phyloP scores from a whole-genome alignment of 2,329 filamentous ascomycete species.

The Diaporthe australafricana region DNA sequence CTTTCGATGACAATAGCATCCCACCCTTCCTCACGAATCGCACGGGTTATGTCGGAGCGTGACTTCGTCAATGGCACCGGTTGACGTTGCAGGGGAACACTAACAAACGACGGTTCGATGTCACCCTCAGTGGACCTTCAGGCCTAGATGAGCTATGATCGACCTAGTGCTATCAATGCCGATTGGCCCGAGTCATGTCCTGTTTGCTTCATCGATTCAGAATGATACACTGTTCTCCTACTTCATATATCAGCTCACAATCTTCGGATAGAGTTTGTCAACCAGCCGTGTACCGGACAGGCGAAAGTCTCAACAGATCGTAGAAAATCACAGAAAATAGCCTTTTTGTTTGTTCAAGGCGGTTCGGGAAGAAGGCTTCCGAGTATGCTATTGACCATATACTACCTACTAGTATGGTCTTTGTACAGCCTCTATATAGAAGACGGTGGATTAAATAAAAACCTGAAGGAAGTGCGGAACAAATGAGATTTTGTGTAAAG shows the following conservation, averaged over 20 bases:
- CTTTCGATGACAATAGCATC: background rate
- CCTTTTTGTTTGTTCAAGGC: background rate
- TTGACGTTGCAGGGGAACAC: background rate
- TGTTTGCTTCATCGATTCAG: slow-evolving; percentile 21
- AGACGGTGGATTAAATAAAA: too few species aligned
- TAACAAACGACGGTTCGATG: background rate
- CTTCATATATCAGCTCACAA: slow-evolving; percentile 7
- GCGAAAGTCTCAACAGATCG: background rate
- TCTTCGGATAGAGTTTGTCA: background rate
- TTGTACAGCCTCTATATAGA: background rate
- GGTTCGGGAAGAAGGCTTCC: background rate
- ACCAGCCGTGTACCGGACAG: background rate
- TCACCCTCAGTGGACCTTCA: background rate
- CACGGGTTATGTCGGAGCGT: background rate
- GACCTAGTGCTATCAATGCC: background rate
- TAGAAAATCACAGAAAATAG: too few species aligned
- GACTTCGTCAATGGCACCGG: background rate
- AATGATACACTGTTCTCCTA: slow-evolving; percentile 5
- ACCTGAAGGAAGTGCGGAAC: too few species aligned
- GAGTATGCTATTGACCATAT: background rate
- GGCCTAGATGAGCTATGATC: slow-evolving; percentile 4
- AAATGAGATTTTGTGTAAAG: too few species aligned
- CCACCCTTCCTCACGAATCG: background rate
- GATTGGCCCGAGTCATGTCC: slow-evolving; percentile 23
- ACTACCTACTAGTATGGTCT: background rate